Percentiles rank a stretch among this genome's conserved stretches.
Conservation (phyloP, 805 yeast genomes). For the Debaryomyces maramus region DNA sequence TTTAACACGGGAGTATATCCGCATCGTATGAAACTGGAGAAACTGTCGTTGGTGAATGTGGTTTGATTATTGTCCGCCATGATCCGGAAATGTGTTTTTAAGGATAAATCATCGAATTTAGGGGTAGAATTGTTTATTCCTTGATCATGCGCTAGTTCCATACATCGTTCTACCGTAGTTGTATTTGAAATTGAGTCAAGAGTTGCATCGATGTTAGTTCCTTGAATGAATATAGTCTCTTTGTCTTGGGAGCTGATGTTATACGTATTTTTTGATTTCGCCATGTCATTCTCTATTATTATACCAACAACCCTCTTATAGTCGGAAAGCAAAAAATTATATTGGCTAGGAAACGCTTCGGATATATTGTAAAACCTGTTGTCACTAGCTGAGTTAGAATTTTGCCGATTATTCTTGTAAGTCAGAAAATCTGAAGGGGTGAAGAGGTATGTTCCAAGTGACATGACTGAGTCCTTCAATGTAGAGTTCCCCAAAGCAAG, state of each 20-base stretch:
- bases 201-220: not conserved
- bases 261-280: constrained; percentile 19
- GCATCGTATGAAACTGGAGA: constrained; percentile 43
- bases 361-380: constrained; percentile 23
- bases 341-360: constrained; percentile 25
- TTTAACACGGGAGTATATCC: constrained; percentile 71
- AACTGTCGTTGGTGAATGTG: constrained; percentile 39
- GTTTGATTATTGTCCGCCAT: constrained; percentile 32
- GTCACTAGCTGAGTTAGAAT: not conserved
- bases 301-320: constrained; percentile 28
- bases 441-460: constrained; percentile 22
- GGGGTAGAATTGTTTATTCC: not conserved
- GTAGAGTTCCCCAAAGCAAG: constrained; percentile 27
- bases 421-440: constrained; percentile 25
- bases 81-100: constrained; percentile 25
- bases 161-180: constrained; percentile 6
- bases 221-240: constrained; percentile 14
- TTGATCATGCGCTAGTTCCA: constrained; percentile 6
- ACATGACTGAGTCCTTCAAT: constrained; percentile 23
- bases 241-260: constrained; percentile 23
- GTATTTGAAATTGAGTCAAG: constrained; percentile 5
- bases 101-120: constrained; percentile 13
- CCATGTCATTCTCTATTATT: constrained; percentile 23
- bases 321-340: constrained; percentile 25
- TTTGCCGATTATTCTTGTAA: constrained; percentile 6